A percentile compares a stretch with the other conserved stretches of the same genome.
phyloP scores from a whole-genome alignment of 2,329 filamentous ascomycete genomes.

The Ophiocordyceps polyrhachis-furcata region DNA sequence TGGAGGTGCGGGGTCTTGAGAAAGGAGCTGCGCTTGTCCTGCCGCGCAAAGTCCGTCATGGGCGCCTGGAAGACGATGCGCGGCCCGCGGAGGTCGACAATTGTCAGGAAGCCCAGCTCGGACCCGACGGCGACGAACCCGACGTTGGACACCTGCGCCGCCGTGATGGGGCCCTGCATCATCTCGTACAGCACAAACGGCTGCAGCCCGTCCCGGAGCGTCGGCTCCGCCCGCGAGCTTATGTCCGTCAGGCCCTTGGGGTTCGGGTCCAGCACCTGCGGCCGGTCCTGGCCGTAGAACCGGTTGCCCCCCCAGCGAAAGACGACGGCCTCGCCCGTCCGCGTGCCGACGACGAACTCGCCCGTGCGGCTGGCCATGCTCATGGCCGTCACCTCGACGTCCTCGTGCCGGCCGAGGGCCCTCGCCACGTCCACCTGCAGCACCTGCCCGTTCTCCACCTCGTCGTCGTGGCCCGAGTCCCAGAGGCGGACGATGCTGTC shows the following conservation, averaged over 20 bases:
- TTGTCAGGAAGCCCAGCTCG: constrained; percentile 58
- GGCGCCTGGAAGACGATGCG: constrained; percentile 61
- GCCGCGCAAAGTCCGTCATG: constrained; percentile 54
- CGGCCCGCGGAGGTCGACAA: constrained; percentile 80
- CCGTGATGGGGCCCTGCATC: constrained; percentile 63
- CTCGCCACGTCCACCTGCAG: constrained; percentile 77
- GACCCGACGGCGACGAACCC: constrained; percentile 83
- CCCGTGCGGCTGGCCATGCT: constrained; percentile 65
- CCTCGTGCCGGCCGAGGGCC: constrained; percentile 60
- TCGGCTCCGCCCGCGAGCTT: constrained; percentile 48
- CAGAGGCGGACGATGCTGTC: constrained; percentile 85
- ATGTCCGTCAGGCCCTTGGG: constrained; percentile 61
- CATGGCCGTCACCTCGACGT: constrained; percentile 60
- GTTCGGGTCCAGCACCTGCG: constrained; percentile 32
- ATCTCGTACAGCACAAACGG: constrained; percentile 70
- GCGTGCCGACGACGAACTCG: constrained; percentile 69
- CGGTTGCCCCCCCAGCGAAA: constrained; percentile 79
- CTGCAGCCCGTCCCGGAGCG: constrained; percentile 60
- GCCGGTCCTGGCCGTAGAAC: constrained; percentile 44
- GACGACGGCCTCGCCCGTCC: constrained; percentile 66
- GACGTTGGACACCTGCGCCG: constrained; percentile 71
- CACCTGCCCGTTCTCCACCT: constrained; percentile 69
- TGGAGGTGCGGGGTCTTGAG: constrained; percentile 20
- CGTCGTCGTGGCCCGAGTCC: constrained; percentile 82
- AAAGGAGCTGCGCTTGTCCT: constrained; percentile 61